phyloP scores from a whole-genome alignment of 1,284 basidiomycete genomes.

The Trichosporon ovoides region DNA sequence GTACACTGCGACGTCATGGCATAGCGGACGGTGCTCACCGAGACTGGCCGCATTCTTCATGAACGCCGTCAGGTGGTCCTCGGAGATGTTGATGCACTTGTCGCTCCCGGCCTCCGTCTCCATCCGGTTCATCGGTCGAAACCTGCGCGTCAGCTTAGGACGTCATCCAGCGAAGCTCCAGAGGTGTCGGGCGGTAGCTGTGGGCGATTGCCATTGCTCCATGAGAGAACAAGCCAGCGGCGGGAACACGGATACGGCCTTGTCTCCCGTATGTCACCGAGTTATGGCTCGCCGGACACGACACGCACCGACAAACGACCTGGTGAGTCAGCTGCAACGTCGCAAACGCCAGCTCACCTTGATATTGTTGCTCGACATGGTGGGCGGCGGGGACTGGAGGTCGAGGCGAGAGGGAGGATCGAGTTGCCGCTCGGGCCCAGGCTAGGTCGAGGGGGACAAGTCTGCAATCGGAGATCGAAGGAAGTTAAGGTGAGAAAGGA shows the following conservation, averaged over 20 bases:
- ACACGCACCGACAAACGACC: conserved; percentile 25
- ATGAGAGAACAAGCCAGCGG: background rate
- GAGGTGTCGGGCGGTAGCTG: background rate
- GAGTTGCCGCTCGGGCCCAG: conserved; percentile 1
- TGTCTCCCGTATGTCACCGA: too few relatives aligned
- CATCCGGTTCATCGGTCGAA: conserved; percentile 90
- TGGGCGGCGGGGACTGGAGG: conserved; percentile 4
- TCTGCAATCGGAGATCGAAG: background rate
- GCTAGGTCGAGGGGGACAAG: background rate
- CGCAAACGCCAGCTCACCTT: conserved; percentile 35
- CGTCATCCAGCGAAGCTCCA: too few relatives aligned
- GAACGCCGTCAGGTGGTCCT: conserved; percentile 73
- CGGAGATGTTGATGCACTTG: conserved; percentile 76
- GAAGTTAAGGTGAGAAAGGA: background rate
- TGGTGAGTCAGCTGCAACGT: background rate
- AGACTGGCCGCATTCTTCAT: conserved; percentile 62
- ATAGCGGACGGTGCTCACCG: conserved; percentile 55
- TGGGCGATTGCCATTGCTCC: background rate
- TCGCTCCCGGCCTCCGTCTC: conserved; percentile 86
- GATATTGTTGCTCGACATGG: conserved; percentile 52
- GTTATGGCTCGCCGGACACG: too few relatives aligned
- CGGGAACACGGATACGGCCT: background rate
- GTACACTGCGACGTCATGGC: background rate
- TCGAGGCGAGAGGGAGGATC: background rate
- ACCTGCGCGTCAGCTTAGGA: conserved; percentile 54